phyloP scores from a whole-genome alignment of 208 protist species.

The Vickermania spadyakhi region DNA sequence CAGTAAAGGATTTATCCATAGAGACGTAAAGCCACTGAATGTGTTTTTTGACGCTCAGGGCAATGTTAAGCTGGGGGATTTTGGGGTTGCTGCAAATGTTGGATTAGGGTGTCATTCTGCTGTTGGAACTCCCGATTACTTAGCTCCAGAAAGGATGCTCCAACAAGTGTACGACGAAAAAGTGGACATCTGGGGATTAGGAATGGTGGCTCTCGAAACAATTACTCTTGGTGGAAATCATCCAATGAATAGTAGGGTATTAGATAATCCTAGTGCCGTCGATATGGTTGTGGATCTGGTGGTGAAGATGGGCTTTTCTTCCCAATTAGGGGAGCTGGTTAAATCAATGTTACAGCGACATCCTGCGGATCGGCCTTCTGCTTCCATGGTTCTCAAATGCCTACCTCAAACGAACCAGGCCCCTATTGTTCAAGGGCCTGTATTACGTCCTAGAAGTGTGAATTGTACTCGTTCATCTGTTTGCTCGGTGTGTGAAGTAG shows the following conservation, averaged over 20 bases:
- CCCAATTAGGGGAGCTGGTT: constrained; percentile 38
- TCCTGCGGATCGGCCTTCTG: constrained; percentile 46
- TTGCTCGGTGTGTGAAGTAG: constrained; percentile 65
- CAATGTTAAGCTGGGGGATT: constrained; percentile 82
- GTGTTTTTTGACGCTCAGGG: constrained; percentile 78
- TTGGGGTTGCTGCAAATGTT: constrained; percentile 72
- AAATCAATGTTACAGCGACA: constrained; percentile 68
- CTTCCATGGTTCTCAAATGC: constrained; percentile 33
- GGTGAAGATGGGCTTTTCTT: constrained; percentile 48
- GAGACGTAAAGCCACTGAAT: constrained; percentile 88
- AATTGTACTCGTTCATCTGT: constrained; percentile 8
- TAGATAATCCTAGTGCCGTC: constrained; percentile 41
- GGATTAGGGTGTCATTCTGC: constrained; percentile 47
- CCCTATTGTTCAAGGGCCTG: constrained; percentile 1
- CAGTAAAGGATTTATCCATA: constrained; percentile 71
- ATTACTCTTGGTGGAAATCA: constrained; percentile 69
- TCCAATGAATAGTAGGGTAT: constrained; percentile 73
- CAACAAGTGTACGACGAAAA: constrained; percentile 75
- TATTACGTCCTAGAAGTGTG: background rate
- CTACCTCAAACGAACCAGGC: constrained; percentile 24
- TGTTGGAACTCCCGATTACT: constrained; percentile 87
- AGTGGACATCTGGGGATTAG: constrained; percentile 83
- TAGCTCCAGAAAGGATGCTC: constrained; percentile 87
- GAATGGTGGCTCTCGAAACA: constrained; percentile 69
- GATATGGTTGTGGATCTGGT: constrained; percentile 49